Conservation (phyloP, 2,329 filamentous ascomycete genomes). For the Lanzia echinophila region DNA sequence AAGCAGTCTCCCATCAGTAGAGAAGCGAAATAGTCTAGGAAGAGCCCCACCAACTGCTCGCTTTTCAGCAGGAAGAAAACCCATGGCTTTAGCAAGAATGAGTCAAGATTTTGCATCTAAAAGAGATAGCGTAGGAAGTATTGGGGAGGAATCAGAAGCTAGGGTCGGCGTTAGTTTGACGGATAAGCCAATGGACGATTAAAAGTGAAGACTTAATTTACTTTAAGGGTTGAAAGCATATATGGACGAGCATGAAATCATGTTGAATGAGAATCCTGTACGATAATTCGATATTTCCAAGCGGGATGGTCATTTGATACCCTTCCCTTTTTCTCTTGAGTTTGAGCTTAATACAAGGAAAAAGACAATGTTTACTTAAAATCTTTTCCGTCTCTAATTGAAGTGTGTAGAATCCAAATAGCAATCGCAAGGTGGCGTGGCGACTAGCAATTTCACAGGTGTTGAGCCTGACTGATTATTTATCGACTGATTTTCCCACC, state of each 20-base stretch:
- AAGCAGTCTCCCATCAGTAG: slow-evolving; percentile 31
- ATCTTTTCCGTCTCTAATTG: too few species aligned
- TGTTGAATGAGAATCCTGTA: slow-evolving; percentile 1
- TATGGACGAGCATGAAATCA: not conserved
- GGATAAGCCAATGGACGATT: slow-evolving; percentile 28
- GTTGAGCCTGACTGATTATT: too few species aligned
- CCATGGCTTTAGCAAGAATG: slow-evolving; percentile 31
- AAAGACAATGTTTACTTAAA: slow-evolving; percentile 13
- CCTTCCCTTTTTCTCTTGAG: not conserved
- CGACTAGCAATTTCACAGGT: too few species aligned
- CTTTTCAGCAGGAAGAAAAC: slow-evolving; percentile 34
- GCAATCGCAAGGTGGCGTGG: too few species aligned
- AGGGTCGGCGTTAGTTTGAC: slow-evolving; percentile 42
- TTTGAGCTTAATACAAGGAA: not conserved
- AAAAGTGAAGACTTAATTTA: not conserved
- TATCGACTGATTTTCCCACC: too few species aligned
- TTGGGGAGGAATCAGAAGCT: slow-evolving; percentile 27
- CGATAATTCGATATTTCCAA: not conserved
- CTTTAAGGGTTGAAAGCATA: not conserved
- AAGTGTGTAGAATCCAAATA: too few species aligned
- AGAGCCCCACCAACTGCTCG: slow-evolving; percentile 38
- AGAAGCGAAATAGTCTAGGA: slow-evolving; percentile 61
- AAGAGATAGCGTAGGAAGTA: slow-evolving; percentile 26
- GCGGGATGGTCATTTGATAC: slow-evolving; percentile 2
- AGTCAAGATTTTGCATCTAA: slow-evolving; percentile 23